Conservation (phyloP, 2,329 filamentous ascomycete species). For the Coniochaeta ligniaria region DNA sequence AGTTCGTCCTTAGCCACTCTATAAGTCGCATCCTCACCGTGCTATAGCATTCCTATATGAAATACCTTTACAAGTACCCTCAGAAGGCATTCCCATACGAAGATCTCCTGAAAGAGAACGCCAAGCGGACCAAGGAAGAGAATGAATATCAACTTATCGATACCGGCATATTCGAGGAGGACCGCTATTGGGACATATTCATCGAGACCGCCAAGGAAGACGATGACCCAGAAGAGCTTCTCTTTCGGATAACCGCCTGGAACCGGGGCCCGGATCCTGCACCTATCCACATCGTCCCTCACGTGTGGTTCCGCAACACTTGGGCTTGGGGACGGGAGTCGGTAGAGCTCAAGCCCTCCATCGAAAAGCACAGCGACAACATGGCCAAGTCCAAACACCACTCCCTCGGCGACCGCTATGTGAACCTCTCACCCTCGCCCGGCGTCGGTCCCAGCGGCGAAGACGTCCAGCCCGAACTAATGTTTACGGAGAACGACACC, state of each 20-base stretch:
- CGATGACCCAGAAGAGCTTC: conserved; percentile 83
- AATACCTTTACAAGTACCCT: conserved; percentile 95
- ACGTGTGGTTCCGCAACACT: conserved; percentile 95
- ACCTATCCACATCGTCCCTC: conserved; percentile 86
- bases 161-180: conserved; percentile 79
- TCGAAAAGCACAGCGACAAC: conserved; percentile 53
- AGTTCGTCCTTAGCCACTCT: not conserved
- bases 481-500: conserved; percentile 95
- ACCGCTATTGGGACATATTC: conserved; percentile 93
- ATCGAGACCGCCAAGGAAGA: conserved; percentile 94
- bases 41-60: conserved; percentile 88
- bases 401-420: conserved; percentile 74
- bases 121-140: conserved; percentile 65
- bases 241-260: conserved; percentile 94
- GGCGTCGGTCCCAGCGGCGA: conserved; percentile 71
- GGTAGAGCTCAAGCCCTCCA: conserved; percentile 70
- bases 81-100: conserved; percentile 89
- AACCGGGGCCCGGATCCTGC: conserved; percentile 88
- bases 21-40: conserved; percentile 18
- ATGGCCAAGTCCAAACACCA: conserved; percentile 71
- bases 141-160: conserved; percentile 89
- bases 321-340: conserved; percentile 89
- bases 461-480: conserved; percentile 75
- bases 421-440: conserved; percentile 83
- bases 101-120: conserved; percentile 79